These are phyloP conservation scores for Candida dubliniensis DNA, from an alignment of 1,139 yeast species.

Conservation along the genomic window DNA sequence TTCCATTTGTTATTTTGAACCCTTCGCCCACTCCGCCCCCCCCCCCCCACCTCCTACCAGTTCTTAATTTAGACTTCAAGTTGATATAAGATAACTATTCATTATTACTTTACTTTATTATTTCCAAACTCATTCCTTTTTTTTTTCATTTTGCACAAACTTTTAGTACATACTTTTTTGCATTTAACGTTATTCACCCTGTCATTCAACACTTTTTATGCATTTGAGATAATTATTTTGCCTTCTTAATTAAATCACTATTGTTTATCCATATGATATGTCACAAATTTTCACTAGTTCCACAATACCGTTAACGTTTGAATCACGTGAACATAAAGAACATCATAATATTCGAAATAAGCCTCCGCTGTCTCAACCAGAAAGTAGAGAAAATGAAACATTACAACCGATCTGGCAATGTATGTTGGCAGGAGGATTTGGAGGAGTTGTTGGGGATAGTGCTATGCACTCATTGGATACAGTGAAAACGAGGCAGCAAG, in stretches of 20 bases:
- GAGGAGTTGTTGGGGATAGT: conserved; percentile 92
- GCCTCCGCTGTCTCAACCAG: conserved; percentile 6
- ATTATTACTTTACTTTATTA: too few species aligned
- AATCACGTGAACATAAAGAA: conserved; percentile 22
- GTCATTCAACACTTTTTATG: too few species aligned
- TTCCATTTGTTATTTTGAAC: too few species aligned
- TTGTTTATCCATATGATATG: conserved; percentile 18
- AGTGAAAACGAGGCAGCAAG: conserved; percentile 95
- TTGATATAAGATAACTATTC: too few species aligned
- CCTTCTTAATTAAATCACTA: neutral
- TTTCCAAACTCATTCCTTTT: too few species aligned
- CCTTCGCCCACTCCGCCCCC: too few species aligned
- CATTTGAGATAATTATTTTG: too few species aligned
- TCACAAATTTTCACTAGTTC: conserved; percentile 38
- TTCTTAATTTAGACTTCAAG: too few species aligned
- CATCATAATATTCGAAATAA: conserved; percentile 8
- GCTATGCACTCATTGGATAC: conserved; percentile 95
- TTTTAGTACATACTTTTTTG: too few species aligned
- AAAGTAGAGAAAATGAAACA: conserved; percentile 1
- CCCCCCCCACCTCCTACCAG: too few species aligned
- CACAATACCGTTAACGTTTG: conserved; percentile 45
- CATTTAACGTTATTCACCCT: too few species aligned
- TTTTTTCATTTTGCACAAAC: too few species aligned
- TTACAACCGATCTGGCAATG: conserved; percentile 57
- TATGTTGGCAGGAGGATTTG: conserved; percentile 88